Evolutionary conservation across 768 basidiomycete genomes (phyloP), one percentile per base, ranked within the genome.

Genomic region (Mycena capillaripes): DNA sequence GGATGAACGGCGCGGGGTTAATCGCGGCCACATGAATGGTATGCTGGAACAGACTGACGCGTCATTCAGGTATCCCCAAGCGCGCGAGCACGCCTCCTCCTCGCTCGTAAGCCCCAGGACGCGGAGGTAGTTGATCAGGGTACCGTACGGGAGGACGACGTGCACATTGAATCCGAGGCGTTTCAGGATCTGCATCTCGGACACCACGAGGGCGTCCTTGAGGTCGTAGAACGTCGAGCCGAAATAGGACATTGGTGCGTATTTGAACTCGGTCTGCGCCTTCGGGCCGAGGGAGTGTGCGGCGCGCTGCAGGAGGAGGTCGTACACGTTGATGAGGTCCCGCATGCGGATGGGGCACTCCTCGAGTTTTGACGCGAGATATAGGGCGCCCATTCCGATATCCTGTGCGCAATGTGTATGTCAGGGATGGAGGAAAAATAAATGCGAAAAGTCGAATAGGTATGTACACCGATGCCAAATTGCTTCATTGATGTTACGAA

Each of bases 101-200:
- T 90, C 87, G 57, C 86, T 88, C 17, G 92, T 92, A 71, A 99
- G 85, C n/a, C 95, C 96, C 23, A 99, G 88, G 25, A 98, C 89
- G 70, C 95, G 88, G 79, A 98, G 85, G 81, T 99, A 99, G 83
- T 98, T 98, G 76, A 99, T 93, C 66, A 98, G 88, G 8, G 96
- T 96, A 38, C 94, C 96, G 75, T 99, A 99, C 4, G 97, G 97
- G 36, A 98, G 85, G 14, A 95, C 94, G 53, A 97, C 95, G 76
- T 95, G 93, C 46, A 97, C 95, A 78, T 98, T 95, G 84, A 99
- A 99, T 1, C 95, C 97, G 14, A 99, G 88, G 27, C 97, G 89
- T 82, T 99, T 99, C 74, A 99, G 87, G 25, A 99, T 89, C 80
- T 99, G 98, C 96, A 99, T 99, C 82, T 99, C 98, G 2, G 94